Percentiles rank a stretch among this genome's conserved stretches.
Conservation (phyloP, 164 flowering plant species). For the Cinnamomum micranthum region DNA sequence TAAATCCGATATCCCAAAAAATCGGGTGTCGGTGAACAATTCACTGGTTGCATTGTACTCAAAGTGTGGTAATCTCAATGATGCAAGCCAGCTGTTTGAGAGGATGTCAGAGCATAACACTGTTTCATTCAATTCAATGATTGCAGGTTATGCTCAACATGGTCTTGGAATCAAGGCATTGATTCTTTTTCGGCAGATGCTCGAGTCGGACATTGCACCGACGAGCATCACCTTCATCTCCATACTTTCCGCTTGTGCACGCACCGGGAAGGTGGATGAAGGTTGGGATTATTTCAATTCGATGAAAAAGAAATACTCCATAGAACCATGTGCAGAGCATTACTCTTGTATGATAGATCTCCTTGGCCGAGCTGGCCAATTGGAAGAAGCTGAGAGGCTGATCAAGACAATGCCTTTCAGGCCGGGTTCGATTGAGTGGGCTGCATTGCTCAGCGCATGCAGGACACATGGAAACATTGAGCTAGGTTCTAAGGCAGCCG, state of each 20-base stretch:
- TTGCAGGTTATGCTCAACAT: slow-evolving; percentile 85
- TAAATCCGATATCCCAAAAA: slow-evolving; percentile 58
- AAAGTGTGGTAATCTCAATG: slow-evolving; percentile 70
- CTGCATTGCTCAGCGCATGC: slow-evolving; percentile 70
- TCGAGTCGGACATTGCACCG: slow-evolving; percentile 38
- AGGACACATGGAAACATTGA: slow-evolving; percentile 62
- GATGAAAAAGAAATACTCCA: slow-evolving; percentile 52
- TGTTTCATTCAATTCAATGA: slow-evolving; percentile 70
- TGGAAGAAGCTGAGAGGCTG: slow-evolving; percentile 60
- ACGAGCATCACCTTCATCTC: slow-evolving; percentile 69
- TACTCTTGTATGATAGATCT: slow-evolving; percentile 89
- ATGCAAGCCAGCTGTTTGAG: slow-evolving; percentile 65
- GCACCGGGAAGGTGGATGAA: slow-evolving; percentile 55
- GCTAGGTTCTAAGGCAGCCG: slow-evolving; percentile 65
- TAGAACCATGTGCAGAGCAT: slow-evolving; percentile 61
- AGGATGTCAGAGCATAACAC: slow-evolving; percentile 67
- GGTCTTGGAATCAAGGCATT: slow-evolving; percentile 57
- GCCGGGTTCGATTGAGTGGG: slow-evolving; percentile 60
- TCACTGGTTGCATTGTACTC: slow-evolving; percentile 78
- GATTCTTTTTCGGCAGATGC: slow-evolving; percentile 54
- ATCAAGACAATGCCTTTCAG: slow-evolving; percentile 58
- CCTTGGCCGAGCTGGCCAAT: slow-evolving; percentile 71
- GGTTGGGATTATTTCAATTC: slow-evolving; percentile 40
- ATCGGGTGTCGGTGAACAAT: slow-evolving; percentile 56
- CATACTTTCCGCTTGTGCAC: slow-evolving; percentile 63